Evolutionary conservation across 148 eudicot genomes (phyloP).

Genomic region (Beta vulgaris): DNA sequence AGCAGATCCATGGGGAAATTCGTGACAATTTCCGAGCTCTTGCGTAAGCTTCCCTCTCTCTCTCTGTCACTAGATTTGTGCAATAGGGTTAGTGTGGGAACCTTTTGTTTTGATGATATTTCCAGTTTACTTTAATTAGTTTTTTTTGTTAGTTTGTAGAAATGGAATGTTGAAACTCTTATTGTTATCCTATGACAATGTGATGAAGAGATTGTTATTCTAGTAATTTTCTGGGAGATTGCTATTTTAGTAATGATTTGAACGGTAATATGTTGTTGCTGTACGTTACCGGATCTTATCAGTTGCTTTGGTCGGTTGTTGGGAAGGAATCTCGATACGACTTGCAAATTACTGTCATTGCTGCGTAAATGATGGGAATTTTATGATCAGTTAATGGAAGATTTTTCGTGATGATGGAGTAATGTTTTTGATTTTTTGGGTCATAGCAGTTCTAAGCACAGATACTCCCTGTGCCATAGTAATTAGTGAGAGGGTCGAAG

Average conservation of each 20-base stretch:
- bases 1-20: constrained; percentile 98
- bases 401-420: not conserved
- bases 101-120: not conserved
- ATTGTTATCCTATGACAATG: not conserved
- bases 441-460: not conserved
- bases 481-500: too few relatives aligned
- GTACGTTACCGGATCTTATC: not conserved
- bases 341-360: not conserved
- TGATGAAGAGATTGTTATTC: constrained; percentile 10
- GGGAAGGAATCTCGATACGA: not conserved
- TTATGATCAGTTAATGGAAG: not conserved
- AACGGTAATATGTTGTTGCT: not conserved
- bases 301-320: not conserved
- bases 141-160: not conserved
- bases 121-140: not conserved
- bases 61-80: not conserved
- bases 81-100: not conserved
- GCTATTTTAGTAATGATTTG: constrained; percentile 3
- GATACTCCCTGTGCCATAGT: not conserved
- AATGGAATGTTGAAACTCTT: not conserved
- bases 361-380: constrained; percentile 8
- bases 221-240: constrained; percentile 1
- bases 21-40: constrained; percentile 92
- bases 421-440: not conserved
- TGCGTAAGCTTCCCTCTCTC: constrained; percentile 48